These are phyloP conservation scores for Periglandula ipomoeae DNA, from an alignment of 2,329 filamentous ascomycete species.

Conservation along the genomic window DNA sequence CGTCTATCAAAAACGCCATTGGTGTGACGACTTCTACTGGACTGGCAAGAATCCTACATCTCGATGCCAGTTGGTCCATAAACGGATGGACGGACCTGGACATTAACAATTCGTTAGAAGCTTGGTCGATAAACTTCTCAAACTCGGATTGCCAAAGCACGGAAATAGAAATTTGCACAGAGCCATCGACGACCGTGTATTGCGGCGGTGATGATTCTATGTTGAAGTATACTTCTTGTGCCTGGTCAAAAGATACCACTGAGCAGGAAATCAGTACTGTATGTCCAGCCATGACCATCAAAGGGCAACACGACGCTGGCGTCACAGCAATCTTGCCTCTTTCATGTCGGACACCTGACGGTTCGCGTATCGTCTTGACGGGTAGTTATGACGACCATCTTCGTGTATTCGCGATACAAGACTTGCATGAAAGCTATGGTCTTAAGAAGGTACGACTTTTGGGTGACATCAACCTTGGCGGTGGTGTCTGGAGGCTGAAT, in stretches of 20 bases:
- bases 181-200: conserved; percentile 35
- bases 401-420: conserved; percentile 51
- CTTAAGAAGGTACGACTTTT: conserved; percentile 41
- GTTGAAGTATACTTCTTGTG: conserved; percentile 38
- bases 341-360: conserved; percentile 27
- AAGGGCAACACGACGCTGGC: conserved; percentile 61
- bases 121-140: conserved; percentile 63
- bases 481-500: conserved; percentile 81
- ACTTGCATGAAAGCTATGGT: conserved; percentile 30
- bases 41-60: conserved; percentile 45
- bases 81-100: conserved; percentile 26
- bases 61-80: conserved; percentile 34
- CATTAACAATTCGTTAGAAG: conserved; percentile 51
- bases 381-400: conserved; percentile 88
- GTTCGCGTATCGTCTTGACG: conserved; percentile 58
- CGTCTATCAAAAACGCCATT: conserved; percentile 42
- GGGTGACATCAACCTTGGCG: conserved; percentile 58
- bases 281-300: conserved; percentile 24
- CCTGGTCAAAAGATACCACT: conserved; percentile 11
- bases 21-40: conserved; percentile 66
- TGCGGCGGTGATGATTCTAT: conserved; percentile 70
- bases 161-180: conserved; percentile 14
- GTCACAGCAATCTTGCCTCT: conserved; percentile 81
- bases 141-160: conserved; percentile 13
- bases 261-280: conserved; percentile 5